Percentiles rank a stretch among this genome's conserved stretches.
These are phyloP conservation scores for Fragaria ananassa DNA, from an alignment of 306 rosid genomes.

Conservation along the genomic window DNA sequence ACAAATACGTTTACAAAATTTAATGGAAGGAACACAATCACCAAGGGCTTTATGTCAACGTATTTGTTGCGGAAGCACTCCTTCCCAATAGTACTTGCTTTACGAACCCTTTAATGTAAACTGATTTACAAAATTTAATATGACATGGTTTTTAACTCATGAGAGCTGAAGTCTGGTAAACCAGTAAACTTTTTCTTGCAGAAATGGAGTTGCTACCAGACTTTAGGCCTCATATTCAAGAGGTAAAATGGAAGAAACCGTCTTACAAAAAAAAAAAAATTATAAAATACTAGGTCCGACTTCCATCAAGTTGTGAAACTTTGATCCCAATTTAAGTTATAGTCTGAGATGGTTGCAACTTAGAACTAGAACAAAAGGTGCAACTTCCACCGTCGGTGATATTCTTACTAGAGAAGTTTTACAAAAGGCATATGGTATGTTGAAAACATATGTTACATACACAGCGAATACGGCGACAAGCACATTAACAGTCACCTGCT, in stretches of 20 bases:
- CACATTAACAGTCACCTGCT: constrained; percentile 4
- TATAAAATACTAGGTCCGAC: neutral
- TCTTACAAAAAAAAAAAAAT: neutral
- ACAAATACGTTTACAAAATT: neutral
- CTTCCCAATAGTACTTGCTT: too few species aligned
- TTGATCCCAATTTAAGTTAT: neutral
- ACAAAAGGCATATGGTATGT: neutral
- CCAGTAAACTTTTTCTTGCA: constrained; percentile 22
- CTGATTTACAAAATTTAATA: neutral
- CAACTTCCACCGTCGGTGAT: neutral
- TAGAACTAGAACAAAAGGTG: neutral
- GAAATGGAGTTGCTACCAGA: neutral
- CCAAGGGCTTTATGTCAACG: too few species aligned
- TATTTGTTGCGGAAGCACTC: too few species aligned
- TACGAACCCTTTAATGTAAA: too few species aligned
- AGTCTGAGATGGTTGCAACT: neutral
- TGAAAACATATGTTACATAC: neutral
- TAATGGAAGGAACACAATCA: neutral
- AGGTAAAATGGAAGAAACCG: neutral
- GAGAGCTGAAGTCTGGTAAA: neutral
- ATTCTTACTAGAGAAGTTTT: neutral
- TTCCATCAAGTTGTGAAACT: neutral
- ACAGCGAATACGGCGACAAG: neutral
- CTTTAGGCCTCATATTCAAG: neutral
- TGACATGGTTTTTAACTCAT: neutral